Evolutionary conservation across 805 yeast genomes (phyloP).

Genomic region (Wickerhamiella dianesei): DNA sequence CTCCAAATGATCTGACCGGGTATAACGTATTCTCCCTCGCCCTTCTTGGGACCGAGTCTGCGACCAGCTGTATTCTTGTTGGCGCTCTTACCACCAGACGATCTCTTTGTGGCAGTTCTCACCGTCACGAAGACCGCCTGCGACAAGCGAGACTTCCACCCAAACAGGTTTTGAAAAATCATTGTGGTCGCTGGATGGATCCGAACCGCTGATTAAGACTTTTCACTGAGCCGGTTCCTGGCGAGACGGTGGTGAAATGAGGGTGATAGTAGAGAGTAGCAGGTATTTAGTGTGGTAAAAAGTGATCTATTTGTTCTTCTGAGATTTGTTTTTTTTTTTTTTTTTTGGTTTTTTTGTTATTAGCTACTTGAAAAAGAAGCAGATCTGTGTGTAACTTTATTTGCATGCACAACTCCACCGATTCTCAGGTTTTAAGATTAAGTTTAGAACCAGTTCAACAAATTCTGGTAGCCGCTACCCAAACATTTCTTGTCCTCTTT

Average conservation of each 20-base stretch:
- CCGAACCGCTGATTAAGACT: background rate
- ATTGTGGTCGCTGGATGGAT: background rate
- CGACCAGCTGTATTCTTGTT: slow-evolving; percentile 93
- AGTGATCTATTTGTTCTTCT: background rate
- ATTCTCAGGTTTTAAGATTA: no score
- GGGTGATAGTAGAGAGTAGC: background rate
- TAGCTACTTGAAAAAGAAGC: no score
- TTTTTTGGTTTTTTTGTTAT: background rate
- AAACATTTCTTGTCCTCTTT: no score
- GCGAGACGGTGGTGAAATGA: no score
- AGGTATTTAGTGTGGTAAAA: no score
- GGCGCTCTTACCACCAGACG: slow-evolving; percentile 87
- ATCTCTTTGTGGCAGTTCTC: slow-evolving; percentile 87
- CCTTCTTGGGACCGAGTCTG: slow-evolving; percentile 78
- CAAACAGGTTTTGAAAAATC: slow-evolving; percentile 1
- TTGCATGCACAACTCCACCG: background rate
- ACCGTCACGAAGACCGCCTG: slow-evolving; percentile 25
- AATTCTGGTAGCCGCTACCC: no score
- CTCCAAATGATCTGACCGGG: slow-evolving; percentile 83
- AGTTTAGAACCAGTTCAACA: background rate
- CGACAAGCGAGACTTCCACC: slow-evolving; percentile 13
- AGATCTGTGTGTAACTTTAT: background rate
- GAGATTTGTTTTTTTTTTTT: no score
- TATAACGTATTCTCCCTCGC: slow-evolving; percentile 62
- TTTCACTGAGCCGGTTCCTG: background rate